Evolutionary conservation across 1,139 yeast genomes (phyloP), one percentile per base, ranked within the genome.

Genomic region (Hyphopichia burtonii): DNA sequence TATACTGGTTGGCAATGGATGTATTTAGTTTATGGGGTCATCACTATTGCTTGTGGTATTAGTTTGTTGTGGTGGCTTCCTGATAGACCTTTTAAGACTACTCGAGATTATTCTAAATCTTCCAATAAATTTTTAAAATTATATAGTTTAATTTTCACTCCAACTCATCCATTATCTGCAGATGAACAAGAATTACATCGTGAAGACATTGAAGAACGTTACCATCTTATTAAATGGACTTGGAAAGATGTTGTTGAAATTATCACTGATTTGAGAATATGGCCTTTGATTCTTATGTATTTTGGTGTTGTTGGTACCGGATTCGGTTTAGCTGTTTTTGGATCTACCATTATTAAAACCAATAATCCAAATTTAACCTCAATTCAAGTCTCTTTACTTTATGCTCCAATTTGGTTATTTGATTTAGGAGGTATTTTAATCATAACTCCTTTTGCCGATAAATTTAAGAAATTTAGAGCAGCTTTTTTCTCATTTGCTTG

Each of bases 251-350:
- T 88, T 22, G 58, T 65, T 36, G 61, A 59, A n/a, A 76, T 88
- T 38, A 55, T 86, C 23, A 56, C 72, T 22, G 96, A 88, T 58
- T 55, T 75, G 36, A 73, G 94, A 50, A 71, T 85, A 36, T 87
- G 93, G 93, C 94, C 96, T 1, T 64, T 88, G 46, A 71, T 86
- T 39, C 71, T 88, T 66, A 88, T 88, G 96, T 88, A 88, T 63
- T 89, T 88, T 63, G 96, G 96, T 8, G 96, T 86, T 14, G 96
- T 88, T 16, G 96, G 96, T 37, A 82, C 89, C 15, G 96, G 96
- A 1, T 83, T 77, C 57, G 96, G 96, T 15, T 69, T 88, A 43
- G 90, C 91, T 17, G 93, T 85, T 16, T 88, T 85, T 64, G 96
- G 93, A 2, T 83, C 96, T 4, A 82, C 94, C n/a, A 82, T 88